Evolutionary conservation across 1,139 yeast species (phyloP).

Genomic region (Yarrowia galli): DNA sequence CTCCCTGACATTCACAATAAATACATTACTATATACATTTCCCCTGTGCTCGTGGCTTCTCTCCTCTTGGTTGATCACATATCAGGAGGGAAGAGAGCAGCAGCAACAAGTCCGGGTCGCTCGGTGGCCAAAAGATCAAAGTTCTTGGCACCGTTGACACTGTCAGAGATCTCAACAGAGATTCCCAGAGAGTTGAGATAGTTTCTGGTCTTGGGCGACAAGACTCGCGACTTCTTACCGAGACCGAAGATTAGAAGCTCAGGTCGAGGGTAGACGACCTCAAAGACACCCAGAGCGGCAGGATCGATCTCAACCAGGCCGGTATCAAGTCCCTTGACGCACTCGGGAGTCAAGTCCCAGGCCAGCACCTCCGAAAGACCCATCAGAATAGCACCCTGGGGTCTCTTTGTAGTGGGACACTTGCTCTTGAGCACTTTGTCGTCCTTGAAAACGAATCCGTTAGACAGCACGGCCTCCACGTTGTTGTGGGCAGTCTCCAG

Average conservation of each 20-base stretch:
- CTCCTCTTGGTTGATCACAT: slow-evolving; percentile 48
- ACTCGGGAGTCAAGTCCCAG: slow-evolving; percentile 56
- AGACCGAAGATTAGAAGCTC: slow-evolving; percentile 76
- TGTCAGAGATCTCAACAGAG: slow-evolving; percentile 71
- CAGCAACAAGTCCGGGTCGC: slow-evolving; percentile 74
- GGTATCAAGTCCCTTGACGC: slow-evolving; percentile 48
- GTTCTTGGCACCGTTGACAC: slow-evolving; percentile 70
- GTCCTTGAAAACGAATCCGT: slow-evolving; percentile 58
- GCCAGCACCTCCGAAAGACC: slow-evolving; percentile 67
- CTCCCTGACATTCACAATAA: neutral
- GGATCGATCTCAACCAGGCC: slow-evolving; percentile 52
- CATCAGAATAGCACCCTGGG: slow-evolving; percentile 64
- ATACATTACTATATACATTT: slow-evolving; percentile 33
- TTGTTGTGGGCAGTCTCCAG: slow-evolving; percentile 50
- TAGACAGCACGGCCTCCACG: slow-evolving; percentile 57
- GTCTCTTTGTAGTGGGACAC: slow-evolving; percentile 53
- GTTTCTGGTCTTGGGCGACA: slow-evolving; percentile 62
- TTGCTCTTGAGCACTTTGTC: slow-evolving; percentile 59
- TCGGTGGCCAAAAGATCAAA: slow-evolving; percentile 82
- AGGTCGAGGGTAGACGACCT: slow-evolving; percentile 74
- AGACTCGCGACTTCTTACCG: slow-evolving; percentile 67
- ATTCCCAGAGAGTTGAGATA: slow-evolving; percentile 66
- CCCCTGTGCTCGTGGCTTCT: neutral
- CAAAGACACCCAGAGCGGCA: slow-evolving; percentile 59
- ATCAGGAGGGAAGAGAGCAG: slow-evolving; percentile 74